Percentiles rank a stretch among this genome's conserved stretches.
Conservation (phyloP, 306 rosid genomes). For the Lathyrus sativus region DNA sequence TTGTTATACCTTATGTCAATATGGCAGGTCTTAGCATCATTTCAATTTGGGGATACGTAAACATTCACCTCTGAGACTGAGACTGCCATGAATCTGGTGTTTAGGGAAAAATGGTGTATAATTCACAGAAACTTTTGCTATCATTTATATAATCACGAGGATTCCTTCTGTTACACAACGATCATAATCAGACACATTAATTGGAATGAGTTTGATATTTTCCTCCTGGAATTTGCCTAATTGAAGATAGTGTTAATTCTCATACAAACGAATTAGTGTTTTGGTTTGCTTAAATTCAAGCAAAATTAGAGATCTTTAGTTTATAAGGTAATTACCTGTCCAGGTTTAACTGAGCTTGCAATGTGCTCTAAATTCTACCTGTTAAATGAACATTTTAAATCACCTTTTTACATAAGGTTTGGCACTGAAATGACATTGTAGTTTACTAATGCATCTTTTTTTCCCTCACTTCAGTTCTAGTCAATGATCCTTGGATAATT, state of each 20-base stretch:
- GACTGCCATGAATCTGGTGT: background rate
- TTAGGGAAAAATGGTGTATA: background rate
- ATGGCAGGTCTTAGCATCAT: slow-evolving; percentile 8
- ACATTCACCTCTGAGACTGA: background rate
- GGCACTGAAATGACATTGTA: background rate
- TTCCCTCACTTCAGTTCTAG: background rate
- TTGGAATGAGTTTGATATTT: no score
- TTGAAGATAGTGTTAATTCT: no score
- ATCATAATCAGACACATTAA: no score
- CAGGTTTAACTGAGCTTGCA: no score
- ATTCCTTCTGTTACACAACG: no score
- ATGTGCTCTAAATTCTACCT: no score
- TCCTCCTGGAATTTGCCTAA: no score
- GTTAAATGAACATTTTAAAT: background rate
- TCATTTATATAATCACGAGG: no score
- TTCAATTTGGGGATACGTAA: background rate
- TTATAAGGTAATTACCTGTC: no score
- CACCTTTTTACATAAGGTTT: background rate
- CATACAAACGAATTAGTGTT: no score
- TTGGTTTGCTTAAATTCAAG: no score
- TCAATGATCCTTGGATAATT: background rate
- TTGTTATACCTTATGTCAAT: background rate
- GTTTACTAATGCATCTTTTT: background rate
- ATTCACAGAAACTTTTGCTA: background rate
- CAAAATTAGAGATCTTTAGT: no score